phyloP scores from a whole-genome alignment of 2,329 filamentous ascomycete species.

The Exophiala sp. region DNA sequence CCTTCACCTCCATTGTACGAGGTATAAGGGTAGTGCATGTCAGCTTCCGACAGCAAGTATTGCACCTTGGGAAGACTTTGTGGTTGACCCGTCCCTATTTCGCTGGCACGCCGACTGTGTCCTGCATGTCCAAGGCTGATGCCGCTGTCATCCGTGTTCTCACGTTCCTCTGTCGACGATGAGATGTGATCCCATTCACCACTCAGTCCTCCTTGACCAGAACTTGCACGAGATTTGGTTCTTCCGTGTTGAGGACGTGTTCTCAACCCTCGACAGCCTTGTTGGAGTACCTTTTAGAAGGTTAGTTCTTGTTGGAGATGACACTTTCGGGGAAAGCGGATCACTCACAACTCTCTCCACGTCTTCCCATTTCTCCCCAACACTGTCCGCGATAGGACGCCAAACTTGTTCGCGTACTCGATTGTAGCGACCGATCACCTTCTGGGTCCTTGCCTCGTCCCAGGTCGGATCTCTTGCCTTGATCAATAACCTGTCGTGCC shows the following conservation, averaged over 20 bases:
- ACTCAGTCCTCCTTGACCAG: constrained; percentile 9
- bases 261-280: constrained; percentile 61
- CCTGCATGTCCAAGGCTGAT: constrained; percentile 17
- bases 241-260: constrained; percentile 15
- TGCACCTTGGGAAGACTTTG: constrained; percentile 18
- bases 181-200: constrained; percentile 14
- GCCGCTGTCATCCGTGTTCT: constrained; percentile 29
- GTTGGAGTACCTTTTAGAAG: constrained; percentile 52
- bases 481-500: constrained; percentile 80
- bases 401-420: constrained; percentile 71
- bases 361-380: constrained; percentile 57
- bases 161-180: constrained; percentile 10
- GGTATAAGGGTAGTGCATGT: constrained; percentile 11
- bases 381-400: constrained; percentile 64
- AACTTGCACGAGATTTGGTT: constrained; percentile 20
- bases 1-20: not conserved
- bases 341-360: constrained; percentile 77
- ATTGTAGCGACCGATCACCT: constrained; percentile 75
- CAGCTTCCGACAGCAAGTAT: constrained; percentile 13
- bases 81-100: constrained; percentile 9
- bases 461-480: constrained; percentile 69
- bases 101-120: constrained; percentile 23
- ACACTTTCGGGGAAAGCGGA: not conserved
- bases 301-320: not conserved
- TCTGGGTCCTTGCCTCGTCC: constrained; percentile 71